Evolutionary conservation across 2,329 filamentous ascomycete genomes (phyloP), one percentile per base, ranked within the genome.

Genomic region (Neocucurbitaria cava): DNA sequence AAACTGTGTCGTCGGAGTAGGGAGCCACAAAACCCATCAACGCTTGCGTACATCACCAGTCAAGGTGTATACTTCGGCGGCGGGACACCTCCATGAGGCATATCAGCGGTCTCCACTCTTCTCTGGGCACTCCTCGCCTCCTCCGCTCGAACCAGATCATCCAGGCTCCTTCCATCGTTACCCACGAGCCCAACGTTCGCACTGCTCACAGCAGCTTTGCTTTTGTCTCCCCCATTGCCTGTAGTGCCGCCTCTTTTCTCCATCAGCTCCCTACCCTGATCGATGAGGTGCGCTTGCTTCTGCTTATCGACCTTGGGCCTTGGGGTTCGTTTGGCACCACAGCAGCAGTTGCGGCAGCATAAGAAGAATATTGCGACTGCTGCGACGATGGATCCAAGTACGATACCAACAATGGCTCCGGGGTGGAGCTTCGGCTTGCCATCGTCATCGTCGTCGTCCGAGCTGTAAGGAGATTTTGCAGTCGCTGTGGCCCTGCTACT

Each of bases 61-160:
- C 39, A 63, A 17, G 58, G 56, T 13, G 46, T 58, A 38, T 64
- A 61, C 51, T 26, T 54, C 13, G 61, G 61, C 44, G 54, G 49
- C 39, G 53, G 41, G 10, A 18, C 47, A 15, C 46, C 50, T 26
- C 49, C 43, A 20, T 38, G 11, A n/a, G 1, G 35, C 18, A 23
- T 35, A 46, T 26, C 24, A 26, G 9, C 13, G 35, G 40, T 20
- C 38, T 42, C 46, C 13, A 20, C 23, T 40, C 20, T 24, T 8
- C 10, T 23, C n/a, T 40, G 38, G 8, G 9, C 10, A 40, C 30
- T 6, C 21, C 46, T 39, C 42, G 15, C 41, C 13, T 33, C 47
- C 9, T 38, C 43, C 24, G 17, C 15, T 18, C 23, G 30, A 18
- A 8, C 2, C 8, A 40, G 3, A 8, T 26, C 21, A 9, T 40